Evolutionary conservation across 1,284 basidiomycete genomes (phyloP), one percentile per base, ranked within the genome.

Genomic region (Pseudozyma hubeiensis): DNA sequence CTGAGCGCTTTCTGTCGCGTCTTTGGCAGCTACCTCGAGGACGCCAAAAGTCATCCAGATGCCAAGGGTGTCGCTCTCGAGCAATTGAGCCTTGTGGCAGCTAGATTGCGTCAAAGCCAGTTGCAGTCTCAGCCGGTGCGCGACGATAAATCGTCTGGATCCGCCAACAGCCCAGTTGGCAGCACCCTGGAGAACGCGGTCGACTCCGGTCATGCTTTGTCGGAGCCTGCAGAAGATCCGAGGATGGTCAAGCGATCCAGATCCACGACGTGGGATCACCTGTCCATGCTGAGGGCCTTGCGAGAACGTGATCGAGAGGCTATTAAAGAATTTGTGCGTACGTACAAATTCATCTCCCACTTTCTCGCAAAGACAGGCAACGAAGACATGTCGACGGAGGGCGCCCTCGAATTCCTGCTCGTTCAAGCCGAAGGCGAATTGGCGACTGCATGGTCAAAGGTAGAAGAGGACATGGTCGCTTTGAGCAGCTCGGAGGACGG

Each of bases 21-120:
- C 3, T 80, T 83, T 53, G 52, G 61, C 30, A 53, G 48, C n/a
- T 59, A 53, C 11, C 61, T 82, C 17, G 91, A 94, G 61, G 94
- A 97, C 76, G 87, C 91, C 39, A 94, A 93, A 80, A 89, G 88
- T 7, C 54, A 68, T 19, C 72, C 67, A 4, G 81, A 82, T 34
- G 71, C 79, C 17, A 94, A 93, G 84, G 90, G 89, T 0, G 89
- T 97, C 64, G 93, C 94, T 0, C 87, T 98, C 29, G 96, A 99
- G 82, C 93, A 97, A 84, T 87, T 98, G 0, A 95, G 95, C 7
- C 87, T 91, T n/a, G 92, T 98, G 58, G 94, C 92, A 17, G 91
- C 94, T 1, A 89, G 90, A 45, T 87, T 98, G 41, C 89, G 92
- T 4, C 57, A 66, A 8, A 66, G 61, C 31, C 70, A 81, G 39